phyloP scores from a whole-genome alignment of 2,329 filamentous ascomycete species.

The Venturia nashicola region DNA sequence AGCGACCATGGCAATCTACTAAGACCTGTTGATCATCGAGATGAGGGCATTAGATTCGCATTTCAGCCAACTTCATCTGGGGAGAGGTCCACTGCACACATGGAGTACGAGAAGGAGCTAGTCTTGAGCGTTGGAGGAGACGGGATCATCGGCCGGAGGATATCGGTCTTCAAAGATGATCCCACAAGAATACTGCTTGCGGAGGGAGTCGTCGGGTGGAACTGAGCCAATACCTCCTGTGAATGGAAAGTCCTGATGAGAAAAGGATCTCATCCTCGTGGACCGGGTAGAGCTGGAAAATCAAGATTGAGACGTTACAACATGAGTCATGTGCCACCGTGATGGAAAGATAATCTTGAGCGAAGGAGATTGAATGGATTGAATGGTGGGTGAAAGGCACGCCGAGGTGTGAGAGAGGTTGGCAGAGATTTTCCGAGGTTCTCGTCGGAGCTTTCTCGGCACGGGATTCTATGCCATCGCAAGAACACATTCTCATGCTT shows the following conservation, averaged over 20 bases:
- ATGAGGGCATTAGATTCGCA: not conserved
- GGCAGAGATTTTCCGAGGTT: not conserved
- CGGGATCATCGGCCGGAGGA: slow-evolving; percentile 9
- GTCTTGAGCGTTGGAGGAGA: slow-evolving; percentile 2
- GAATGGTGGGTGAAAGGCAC: too few species aligned
- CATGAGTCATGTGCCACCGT: too few species aligned
- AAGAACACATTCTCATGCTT: not conserved
- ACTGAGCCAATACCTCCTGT: not conserved
- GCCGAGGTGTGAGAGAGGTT: not conserved
- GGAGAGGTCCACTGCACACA: not conserved
- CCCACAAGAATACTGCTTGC: not conserved
- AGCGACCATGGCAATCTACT: slow-evolving; percentile 1
- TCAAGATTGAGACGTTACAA: too few species aligned
- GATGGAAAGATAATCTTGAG: not conserved
- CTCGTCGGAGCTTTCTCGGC: not conserved
- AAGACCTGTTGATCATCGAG: not conserved
- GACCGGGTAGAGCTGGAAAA: too few species aligned
- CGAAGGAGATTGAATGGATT: not conserved
- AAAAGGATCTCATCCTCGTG: not conserved
- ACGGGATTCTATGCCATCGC: too few species aligned
- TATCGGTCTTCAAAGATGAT: slow-evolving; percentile 5
- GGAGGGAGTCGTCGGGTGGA: slow-evolving; percentile 9
- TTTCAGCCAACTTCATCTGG: not conserved
- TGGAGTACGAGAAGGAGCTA: slow-evolving; percentile 3
- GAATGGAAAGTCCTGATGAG: not conserved